These are phyloP conservation scores for Kazachstania taianensis DNA, from an alignment of 805 yeast genomes.

Conservation along the genomic window DNA sequence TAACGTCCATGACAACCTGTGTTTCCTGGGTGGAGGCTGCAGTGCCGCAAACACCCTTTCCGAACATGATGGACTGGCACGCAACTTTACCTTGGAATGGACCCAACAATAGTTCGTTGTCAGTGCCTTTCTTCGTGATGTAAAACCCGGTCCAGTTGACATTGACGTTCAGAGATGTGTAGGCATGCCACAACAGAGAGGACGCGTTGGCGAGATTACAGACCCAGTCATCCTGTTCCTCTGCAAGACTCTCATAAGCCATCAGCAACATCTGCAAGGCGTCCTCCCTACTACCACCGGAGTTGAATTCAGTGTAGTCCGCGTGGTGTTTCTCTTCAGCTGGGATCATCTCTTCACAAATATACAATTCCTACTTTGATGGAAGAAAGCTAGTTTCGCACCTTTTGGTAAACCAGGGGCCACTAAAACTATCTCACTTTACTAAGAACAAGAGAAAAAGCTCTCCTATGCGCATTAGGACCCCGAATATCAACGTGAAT, in stretches of 20 bases:
- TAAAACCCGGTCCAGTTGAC: conserved; percentile 96
- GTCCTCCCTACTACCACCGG: conserved; percentile 36
- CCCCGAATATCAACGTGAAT: too few species aligned
- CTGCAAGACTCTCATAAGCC: conserved; percentile 56
- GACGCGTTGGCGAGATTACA: conserved; percentile 81
- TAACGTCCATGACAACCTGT: conserved; percentile 71
- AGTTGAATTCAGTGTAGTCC: conserved; percentile 49
- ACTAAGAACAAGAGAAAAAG: too few species aligned
- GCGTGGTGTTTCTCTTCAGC: conserved; percentile 49
- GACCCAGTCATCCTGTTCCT: conserved; percentile 71
- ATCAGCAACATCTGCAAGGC: conserved; percentile 46
- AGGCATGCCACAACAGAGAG: conserved; percentile 82
- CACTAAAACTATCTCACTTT: too few species aligned
- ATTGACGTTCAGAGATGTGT: conserved; percentile 43
- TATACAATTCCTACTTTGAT: too few species aligned
- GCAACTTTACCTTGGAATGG: conserved; percentile 98
- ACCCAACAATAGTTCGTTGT: conserved; percentile 53
- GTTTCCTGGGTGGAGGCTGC: conserved; percentile 55
- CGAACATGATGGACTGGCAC: conserved; percentile 70
- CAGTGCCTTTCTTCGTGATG: conserved; percentile 29
- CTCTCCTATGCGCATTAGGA: too few species aligned
- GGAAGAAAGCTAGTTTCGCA: too few species aligned
- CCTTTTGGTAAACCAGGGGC: too few species aligned
- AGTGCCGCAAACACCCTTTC: conserved; percentile 86
- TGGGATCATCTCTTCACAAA: conserved; percentile 3